Conservation (phyloP, 371 early-diverging fungal genomes). For the Mucor piriformis region DNA sequence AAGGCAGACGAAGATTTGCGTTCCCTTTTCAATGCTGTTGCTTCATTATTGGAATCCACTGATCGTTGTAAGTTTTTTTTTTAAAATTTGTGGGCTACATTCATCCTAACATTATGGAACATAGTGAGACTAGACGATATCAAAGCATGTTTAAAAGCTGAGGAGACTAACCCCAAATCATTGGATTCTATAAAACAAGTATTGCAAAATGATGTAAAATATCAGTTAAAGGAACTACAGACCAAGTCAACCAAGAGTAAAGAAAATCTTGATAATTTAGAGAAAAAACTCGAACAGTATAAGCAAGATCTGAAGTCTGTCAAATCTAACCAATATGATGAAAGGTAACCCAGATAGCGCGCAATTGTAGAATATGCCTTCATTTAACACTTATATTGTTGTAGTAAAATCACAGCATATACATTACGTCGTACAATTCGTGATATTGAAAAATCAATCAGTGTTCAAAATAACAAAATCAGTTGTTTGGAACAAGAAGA, state of each 20-base stretch:
- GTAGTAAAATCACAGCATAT: conserved; percentile 11
- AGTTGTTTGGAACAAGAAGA: not conserved
- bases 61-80: conserved; percentile 1
- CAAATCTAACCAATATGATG: not conserved
- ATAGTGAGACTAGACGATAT: not conserved
- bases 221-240: not conserved
- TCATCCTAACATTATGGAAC: not conserved
- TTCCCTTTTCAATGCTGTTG: not conserved
- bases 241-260: not conserved
- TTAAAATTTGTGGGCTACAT: no score
- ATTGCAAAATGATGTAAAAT: not conserved
- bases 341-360: not conserved
- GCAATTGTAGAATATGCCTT: no score
- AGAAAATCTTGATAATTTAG: not conserved
- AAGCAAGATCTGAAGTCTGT: not conserved
- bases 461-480: not conserved
- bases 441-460: conserved; percentile 9
- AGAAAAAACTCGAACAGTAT: not conserved
- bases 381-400: not conserved
- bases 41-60: not conserved
- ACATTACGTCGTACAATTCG: conserved; percentile 20
- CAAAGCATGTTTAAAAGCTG: not conserved
- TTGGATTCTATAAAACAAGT: not conserved
- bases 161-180: not conserved
- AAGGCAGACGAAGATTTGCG: not conserved